Evolutionary conservation across 257 asterid species (phyloP), one percentile per base, ranked within the genome.

Genomic region (Gynochthodes officinalis): DNA sequence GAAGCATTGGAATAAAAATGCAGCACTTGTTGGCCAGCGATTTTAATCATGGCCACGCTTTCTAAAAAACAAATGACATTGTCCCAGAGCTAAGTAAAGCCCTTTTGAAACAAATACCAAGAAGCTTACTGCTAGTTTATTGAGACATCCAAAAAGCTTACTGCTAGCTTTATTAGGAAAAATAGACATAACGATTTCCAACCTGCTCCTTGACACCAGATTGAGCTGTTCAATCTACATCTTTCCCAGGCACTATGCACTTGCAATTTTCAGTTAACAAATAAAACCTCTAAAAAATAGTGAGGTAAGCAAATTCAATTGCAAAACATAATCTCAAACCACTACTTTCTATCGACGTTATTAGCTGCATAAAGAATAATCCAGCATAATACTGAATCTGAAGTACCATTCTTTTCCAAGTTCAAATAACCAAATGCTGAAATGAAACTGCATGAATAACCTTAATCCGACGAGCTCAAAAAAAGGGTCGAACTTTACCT

Each of bases 401-500:
- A 52, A 39, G 60, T 33, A 67, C 21, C 72, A 33, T 49, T 19
- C 61, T 49, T 67, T 67, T 30, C 52, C 73, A n/a, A n/a, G n/a
- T n/a, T n/a, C n/a, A n/a, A 69, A 30, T 23, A 10, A 46, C 52
- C 19, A 16, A 49, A 66, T 8, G 53, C 21, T 18, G 48, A 1
- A 69, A 39, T 44, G 18, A 54, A 50, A 69, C 10, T 35, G 10
- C 35, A 40, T 35, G 9, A 2, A 6, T 52, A 15, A 48, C n/a
- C 28, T 30, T 60, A 64, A 2, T 1, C 12, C 23, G 30, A 43
- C 46, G 37, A 33, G 4, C 3, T 23, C 25, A 35, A 15, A 2
- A 65, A 18, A 9, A 58, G 0, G 69, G 60, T 6, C 27, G 60
- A 60, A 48, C 63, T 23, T 52, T 82, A 86, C 96, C 90, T 92